phyloP scores from a whole-genome alignment of 1,284 basidiomycete genomes.

The Athelia psychrophila region DNA sequence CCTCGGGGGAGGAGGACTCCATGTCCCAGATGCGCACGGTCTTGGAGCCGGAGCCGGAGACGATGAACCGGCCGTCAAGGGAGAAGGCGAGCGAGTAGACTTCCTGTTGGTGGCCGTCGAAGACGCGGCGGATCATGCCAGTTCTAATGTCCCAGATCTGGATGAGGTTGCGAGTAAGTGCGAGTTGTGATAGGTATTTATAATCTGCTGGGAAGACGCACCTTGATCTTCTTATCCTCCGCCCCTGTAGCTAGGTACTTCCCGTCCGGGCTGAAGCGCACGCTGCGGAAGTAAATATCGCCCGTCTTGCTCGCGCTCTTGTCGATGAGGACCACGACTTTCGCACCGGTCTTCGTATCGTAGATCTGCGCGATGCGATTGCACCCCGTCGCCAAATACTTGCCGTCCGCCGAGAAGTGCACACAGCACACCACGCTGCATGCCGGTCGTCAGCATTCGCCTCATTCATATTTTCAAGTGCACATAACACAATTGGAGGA shows the following conservation, averaged over 20 bases:
- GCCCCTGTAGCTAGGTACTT: no score
- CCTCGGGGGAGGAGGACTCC: slow-evolving; percentile 54
- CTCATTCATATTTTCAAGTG: slow-evolving; percentile 1
- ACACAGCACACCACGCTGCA: slow-evolving; percentile 75
- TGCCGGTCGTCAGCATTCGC: slow-evolving; percentile 3
- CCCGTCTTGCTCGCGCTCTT: slow-evolving; percentile 62
- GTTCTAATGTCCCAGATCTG: slow-evolving; percentile 86
- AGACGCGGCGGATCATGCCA: no score
- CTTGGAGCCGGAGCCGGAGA: no score
- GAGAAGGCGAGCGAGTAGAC: slow-evolving; percentile 92
- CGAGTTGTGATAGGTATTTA: slow-evolving; percentile 4
- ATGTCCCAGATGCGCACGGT: slow-evolving; percentile 91
- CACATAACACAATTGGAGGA: background rate
- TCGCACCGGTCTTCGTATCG: slow-evolving; percentile 67
- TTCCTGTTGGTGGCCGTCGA: slow-evolving; percentile 86
- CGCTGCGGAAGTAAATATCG: slow-evolving; percentile 82
- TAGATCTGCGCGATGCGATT: slow-evolving; percentile 77
- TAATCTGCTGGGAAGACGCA: slow-evolving; percentile 34
- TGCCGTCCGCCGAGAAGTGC: no score
- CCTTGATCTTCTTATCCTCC: slow-evolving; percentile 81
- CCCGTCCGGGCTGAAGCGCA: slow-evolving; percentile 86
- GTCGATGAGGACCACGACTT: slow-evolving; percentile 71
- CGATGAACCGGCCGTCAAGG: slow-evolving; percentile 76
- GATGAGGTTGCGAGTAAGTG: slow-evolving; percentile 1
- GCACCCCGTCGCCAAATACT: slow-evolving; percentile 75